Conservation (phyloP, 208 protist genomes). For the Vickermania spadyakhi region DNA sequence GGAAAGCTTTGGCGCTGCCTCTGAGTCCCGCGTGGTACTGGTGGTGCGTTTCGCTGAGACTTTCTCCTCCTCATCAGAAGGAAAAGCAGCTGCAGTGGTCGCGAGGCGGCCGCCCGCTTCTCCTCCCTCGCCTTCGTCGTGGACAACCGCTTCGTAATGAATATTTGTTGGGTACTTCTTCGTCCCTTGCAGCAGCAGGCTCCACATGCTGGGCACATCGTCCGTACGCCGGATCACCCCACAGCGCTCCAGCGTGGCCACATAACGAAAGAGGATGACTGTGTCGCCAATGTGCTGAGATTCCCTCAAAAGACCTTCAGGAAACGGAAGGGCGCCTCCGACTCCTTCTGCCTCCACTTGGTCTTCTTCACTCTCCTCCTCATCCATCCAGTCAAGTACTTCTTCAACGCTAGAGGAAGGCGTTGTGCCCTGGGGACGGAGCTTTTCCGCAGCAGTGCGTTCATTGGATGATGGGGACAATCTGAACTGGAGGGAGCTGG, state of each 20-base stretch:
- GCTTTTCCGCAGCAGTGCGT: background rate
- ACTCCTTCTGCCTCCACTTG: background rate
- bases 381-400: no score
- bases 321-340: no score
- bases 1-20: no score
- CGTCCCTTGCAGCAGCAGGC: constrained; percentile 25
- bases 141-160: no score
- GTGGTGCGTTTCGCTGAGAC: no score
- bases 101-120: no score
- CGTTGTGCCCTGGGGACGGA: background rate
- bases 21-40: no score
- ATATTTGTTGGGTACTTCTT: background rate
- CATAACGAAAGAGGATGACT: constrained; percentile 12
- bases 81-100: no score
- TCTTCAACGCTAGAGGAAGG: no score
- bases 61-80: no score
- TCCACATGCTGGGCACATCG: constrained; percentile 46
- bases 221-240: constrained; percentile 29
- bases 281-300: background rate
- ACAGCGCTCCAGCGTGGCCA: constrained; percentile 44
- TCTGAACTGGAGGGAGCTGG: constrained; percentile 15
- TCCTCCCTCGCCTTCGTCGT: no score
- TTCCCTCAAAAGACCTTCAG: background rate
- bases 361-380: background rate
- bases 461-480: constrained; percentile 31